phyloP scores from a whole-genome alignment of 2,329 filamentous ascomycete species.

The Fusarium nygamai region DNA sequence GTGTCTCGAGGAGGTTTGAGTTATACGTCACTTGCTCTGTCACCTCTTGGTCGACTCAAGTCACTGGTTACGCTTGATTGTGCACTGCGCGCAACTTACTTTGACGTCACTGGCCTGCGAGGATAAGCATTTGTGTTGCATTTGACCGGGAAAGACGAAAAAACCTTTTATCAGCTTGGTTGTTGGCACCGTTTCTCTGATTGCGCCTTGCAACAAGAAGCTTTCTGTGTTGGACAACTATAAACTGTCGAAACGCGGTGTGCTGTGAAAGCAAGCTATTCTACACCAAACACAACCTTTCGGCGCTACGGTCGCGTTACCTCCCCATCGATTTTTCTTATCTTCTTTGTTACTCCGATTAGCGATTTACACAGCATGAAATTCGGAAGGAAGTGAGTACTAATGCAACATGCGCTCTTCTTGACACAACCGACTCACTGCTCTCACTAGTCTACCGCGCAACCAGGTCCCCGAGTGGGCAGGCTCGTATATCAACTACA shows the following conservation, averaged over 20 bases:
- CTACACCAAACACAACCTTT: neutral
- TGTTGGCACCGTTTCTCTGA: neutral
- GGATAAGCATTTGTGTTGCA: conserved; percentile 8
- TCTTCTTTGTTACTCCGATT: conserved; percentile 8
- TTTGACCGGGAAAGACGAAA: neutral
- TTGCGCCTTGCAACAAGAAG: neutral
- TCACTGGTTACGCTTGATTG: conserved; percentile 31
- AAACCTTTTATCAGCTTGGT: neutral
- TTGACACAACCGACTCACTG: conserved; percentile 20
- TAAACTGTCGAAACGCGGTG: conserved; percentile 20
- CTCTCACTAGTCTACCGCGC: conserved; percentile 69
- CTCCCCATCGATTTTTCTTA: neutral
- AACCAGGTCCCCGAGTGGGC: conserved; percentile 92
- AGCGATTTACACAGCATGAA: conserved; percentile 58
- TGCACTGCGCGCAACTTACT: conserved; percentile 6
- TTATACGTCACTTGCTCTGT: conserved; percentile 8
- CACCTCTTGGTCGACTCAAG: conserved; percentile 24
- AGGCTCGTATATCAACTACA: conserved; percentile 87
- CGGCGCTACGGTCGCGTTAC: conserved; percentile 1
- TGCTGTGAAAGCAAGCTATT: conserved; percentile 4
- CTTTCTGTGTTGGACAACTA: conserved; percentile 9
- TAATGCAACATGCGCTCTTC: neutral
- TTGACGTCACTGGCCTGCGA: conserved; percentile 27
- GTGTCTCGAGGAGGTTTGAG: conserved; percentile 6
- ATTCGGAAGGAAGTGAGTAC: conserved; percentile 69